These are phyloP conservation scores for Trichoderma parareesei DNA, from an alignment of 495 filamentous ascomycete genomes.

Conservation along the genomic window DNA sequence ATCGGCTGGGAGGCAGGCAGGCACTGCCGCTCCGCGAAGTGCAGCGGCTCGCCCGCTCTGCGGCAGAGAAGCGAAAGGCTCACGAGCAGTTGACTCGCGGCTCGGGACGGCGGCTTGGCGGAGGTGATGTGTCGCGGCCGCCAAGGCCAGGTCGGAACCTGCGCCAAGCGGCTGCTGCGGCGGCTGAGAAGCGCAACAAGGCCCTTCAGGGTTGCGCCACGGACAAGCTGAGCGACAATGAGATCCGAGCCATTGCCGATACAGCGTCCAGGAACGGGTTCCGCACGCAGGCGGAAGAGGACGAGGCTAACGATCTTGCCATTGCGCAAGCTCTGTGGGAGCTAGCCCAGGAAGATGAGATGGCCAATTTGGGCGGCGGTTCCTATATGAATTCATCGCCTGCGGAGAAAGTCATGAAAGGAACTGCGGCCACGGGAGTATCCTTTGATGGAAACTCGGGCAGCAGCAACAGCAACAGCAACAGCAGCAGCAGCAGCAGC, in stretches of 20 bases:
- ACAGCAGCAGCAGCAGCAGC: background rate
- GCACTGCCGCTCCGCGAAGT: conserved; percentile 67
- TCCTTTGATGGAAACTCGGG: background rate
- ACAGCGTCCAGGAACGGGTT: conserved; percentile 67
- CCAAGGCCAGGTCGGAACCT: conserved; percentile 58
- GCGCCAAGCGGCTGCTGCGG: conserved; percentile 63
- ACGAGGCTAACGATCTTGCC: conserved; percentile 84
- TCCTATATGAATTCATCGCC: conserved; percentile 50
- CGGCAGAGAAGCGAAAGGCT: conserved; percentile 58
- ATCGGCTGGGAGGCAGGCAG: conserved; percentile 56
- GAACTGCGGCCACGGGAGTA: background rate
- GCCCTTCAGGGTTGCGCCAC: conserved; percentile 66
- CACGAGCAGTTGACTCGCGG: conserved; percentile 43
- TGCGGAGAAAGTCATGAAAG: background rate
- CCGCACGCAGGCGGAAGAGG: conserved; percentile 76
- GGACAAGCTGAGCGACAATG: conserved; percentile 48
- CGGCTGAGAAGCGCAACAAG: conserved; percentile 59
- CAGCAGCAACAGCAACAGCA: background rate
- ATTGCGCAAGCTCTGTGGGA: conserved; percentile 84
- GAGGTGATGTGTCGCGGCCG: conserved; percentile 33
- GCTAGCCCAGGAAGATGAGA: conserved; percentile 73
- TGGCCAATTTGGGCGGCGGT: conserved; percentile 48
- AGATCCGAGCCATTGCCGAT: conserved; percentile 54
- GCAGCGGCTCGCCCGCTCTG: conserved; percentile 60
- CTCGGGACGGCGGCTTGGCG: conserved; percentile 69